Evolutionary conservation across 495 filamentous ascomycete species (phyloP).

Genomic region (Neurospora pannonica): DNA sequence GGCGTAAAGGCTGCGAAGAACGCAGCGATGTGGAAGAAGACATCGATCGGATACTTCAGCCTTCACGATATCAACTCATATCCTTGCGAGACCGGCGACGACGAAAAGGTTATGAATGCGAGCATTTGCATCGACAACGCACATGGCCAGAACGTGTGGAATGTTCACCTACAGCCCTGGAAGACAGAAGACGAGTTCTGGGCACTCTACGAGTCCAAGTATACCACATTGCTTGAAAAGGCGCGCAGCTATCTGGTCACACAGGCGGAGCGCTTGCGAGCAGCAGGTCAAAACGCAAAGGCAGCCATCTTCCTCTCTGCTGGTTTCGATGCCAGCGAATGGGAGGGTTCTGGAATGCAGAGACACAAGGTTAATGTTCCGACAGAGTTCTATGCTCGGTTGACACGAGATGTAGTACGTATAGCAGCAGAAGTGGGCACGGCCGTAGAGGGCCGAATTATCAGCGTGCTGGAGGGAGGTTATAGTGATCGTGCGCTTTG

Average conservation of each 20-base stretch:
- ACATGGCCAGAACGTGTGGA: slow-evolving; percentile 89
- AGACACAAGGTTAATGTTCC: slow-evolving; percentile 90
- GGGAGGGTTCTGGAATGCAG: slow-evolving; percentile 88
- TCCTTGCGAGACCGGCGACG: slow-evolving; percentile 83
- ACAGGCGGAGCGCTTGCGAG: slow-evolving; percentile 54
- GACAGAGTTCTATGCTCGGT: slow-evolving; percentile 87
- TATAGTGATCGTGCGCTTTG: slow-evolving; percentile 87
- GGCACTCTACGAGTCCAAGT: slow-evolving; percentile 70
- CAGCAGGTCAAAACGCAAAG: slow-evolving; percentile 47
- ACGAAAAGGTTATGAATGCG: slow-evolving; percentile 82
- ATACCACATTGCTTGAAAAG: slow-evolving; percentile 67
- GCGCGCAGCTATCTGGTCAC: slow-evolving; percentile 61
- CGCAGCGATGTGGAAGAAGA: slow-evolving; percentile 61
- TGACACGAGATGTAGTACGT: slow-evolving; percentile 73
- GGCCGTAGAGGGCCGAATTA: slow-evolving; percentile 68
- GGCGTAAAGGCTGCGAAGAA: slow-evolving; percentile 49
- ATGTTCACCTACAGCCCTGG: slow-evolving; percentile 88
- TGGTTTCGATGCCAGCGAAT: slow-evolving; percentile 93
- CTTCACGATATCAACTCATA: slow-evolving; percentile 97
- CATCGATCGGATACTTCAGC: slow-evolving; percentile 88
- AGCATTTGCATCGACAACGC: slow-evolving; percentile 87
- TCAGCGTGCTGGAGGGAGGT: slow-evolving; percentile 91
- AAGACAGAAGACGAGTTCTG: slow-evolving; percentile 76
- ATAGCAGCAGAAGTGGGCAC: slow-evolving; percentile 74
- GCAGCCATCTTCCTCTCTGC: slow-evolving; percentile 90